Percentiles rank a stretch among this genome's conserved stretches.
phyloP scores from a whole-genome alignment of 129 eudicot genomes.

The Calendula officinalis region DNA sequence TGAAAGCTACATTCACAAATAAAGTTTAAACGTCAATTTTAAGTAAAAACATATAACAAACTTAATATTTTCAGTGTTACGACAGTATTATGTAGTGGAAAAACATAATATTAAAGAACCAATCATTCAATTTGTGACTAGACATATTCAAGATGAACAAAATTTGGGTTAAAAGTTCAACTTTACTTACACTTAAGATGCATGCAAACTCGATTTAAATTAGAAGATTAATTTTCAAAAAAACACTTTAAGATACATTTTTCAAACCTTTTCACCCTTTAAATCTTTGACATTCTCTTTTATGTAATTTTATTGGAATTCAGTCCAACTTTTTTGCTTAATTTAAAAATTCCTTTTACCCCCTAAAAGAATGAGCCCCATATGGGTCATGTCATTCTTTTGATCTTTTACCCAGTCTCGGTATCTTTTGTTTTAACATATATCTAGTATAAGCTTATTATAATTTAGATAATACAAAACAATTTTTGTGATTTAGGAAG shows the following conservation, averaged over 20 bases:
- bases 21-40: too few species aligned
- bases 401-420: constrained; percentile 16
- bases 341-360: constrained; percentile 14
- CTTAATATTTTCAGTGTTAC: neutral
- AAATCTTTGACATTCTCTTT: constrained; percentile 12
- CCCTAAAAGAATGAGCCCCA: constrained; percentile 21
- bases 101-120: neutral
- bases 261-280: constrained; percentile 18
- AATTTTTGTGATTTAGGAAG: too few species aligned
- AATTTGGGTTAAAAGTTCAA: neutral
- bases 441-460: too few species aligned
- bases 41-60: too few species aligned
- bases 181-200: constrained; percentile 4
- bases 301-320: constrained; percentile 5
- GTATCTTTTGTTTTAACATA: neutral
- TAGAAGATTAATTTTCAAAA: neutral
- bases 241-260: constrained; percentile 15
- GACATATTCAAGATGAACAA: neutral
- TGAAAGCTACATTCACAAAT: too few species aligned
- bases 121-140: too few species aligned
- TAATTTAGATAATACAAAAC: too few species aligned
- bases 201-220: neutral
- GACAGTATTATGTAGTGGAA: neutral
- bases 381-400: constrained; percentile 6
- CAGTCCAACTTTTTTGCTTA: constrained; percentile 15